phyloP scores from a whole-genome alignment of 257 asterid genomes.

The Petunia secreta region DNA sequence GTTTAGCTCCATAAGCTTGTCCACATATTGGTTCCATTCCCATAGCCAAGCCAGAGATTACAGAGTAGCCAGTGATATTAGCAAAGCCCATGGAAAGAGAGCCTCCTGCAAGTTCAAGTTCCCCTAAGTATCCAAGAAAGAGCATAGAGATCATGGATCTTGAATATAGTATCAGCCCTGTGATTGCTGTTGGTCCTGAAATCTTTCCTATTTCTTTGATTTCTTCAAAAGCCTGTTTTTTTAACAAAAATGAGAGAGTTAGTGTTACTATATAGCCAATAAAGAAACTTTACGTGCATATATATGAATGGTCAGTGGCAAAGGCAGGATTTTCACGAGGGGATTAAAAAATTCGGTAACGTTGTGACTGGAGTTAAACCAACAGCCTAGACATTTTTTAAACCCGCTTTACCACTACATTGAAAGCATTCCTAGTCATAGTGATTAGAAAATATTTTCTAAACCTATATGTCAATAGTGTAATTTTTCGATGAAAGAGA shows the following conservation, averaged over 20 bases:
- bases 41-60: constrained; percentile 93
- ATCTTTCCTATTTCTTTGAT: constrained; percentile 81
- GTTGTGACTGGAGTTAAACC: neutral
- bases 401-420: neutral
- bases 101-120: constrained; percentile 90
- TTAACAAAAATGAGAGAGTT: neutral
- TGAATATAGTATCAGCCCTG: constrained; percentile 77
- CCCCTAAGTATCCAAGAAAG: constrained; percentile 88
- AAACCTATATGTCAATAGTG: neutral
- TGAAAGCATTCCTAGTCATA: neutral
- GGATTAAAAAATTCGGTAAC: neutral
- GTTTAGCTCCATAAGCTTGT: constrained; percentile 90
- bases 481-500: neutral
- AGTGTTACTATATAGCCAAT: neutral
- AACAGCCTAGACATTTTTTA: neutral
- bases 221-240: constrained; percentile 68
- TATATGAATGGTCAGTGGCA: neutral
- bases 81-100: constrained; percentile 94
- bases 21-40: constrained; percentile 99
- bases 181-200: constrained; percentile 78
- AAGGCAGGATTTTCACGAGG: neutral
- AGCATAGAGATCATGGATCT: constrained; percentile 97
- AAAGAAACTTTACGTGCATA: neutral
- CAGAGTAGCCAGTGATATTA: constrained; percentile 95
- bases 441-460: neutral